Base-by-base conservation (phyloP, 2,329 filamentous ascomycete species). In the Epichloe aotearoae region DNA sequence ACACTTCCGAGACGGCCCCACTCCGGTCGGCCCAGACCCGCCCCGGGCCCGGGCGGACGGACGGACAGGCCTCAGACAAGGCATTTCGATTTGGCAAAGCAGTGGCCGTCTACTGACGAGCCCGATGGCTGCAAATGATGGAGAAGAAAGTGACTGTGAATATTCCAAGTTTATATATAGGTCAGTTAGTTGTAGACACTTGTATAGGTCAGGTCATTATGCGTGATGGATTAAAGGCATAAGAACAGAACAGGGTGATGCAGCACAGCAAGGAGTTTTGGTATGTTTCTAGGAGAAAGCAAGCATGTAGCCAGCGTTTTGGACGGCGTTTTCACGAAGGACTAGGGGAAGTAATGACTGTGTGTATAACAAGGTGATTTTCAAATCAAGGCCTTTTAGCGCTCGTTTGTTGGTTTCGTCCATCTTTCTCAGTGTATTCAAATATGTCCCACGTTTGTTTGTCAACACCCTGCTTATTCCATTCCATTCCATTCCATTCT, bases 41-140 rank as follows among this genome's bases (percentile, higher is more conserved):
- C 41, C 10, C 34, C 50, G 38, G 44, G 36, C 10, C 44, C 33
- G 45, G 36, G 23, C 19, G 23, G 23, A 7, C 23, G 23, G 23
- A 26, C 40, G 48, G 19, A 45, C 65, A 68, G 47, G 55, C 59
- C 46, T 57, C 64, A 17, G 57, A 55, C 47, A 70, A 66, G 46
- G 64, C 69, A 40, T 56, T 70, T 46, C 66, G 65, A 49, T 61
- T 68, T 36, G 63, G 65, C 5, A 66, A 59, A 41, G 58, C 62
- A 34, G 58, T 72, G 30, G 60, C 64, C 20, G 64, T 67, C 15
- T 70, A 68, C 51, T 73, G 56, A 61, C 14, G 17, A 44, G 39
- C 8, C 15, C n/a, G 42, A 46, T 34, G 37, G n/a, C 8, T 20
- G 20, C 5, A 4, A 23, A 39, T 10, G 26, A 39, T 38, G n/a